Base-by-base conservation (phyloP, 176 grass and related monocot genomes). In the Musa itinerans region DNA sequence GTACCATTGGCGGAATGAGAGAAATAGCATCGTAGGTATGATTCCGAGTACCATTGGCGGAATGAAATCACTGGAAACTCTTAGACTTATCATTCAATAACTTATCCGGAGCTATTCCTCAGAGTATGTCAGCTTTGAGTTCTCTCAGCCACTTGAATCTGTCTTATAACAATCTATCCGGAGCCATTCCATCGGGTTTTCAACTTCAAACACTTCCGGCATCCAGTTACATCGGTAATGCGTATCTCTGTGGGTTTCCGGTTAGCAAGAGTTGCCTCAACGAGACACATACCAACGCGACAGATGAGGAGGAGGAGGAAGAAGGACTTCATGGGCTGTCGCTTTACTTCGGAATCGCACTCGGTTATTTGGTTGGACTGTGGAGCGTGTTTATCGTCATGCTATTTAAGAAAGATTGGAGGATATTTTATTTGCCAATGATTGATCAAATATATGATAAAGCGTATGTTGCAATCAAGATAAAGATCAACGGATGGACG, bases 181-280 rank as follows among this genome's bases (percentile, higher is more conserved):
- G 50, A 25, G 8, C 1, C 11, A 72, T 74, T 54, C 71, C 71
- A 53, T 19, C 52, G 8, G 71, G 71, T 7, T 25, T 13, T 17
- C 72, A 74, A 74, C 6, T 74, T 27, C 72, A 57, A 29, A 66
- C 69, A 34, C 62, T 67, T 12, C 50, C 66, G 43, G 54, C 75
- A 11, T 79, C 76, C 11, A 84, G 73, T 3, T 79, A 84, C 27
- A 15, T 16, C 1, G 69, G 61, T 22, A 79, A 79, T 54, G 19
- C 52, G 15, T 64, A 65, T 52, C 81, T 83, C 5, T 78, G 81
- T 66, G 75, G 81, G 0, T 12, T 53, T 55, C 48, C 52, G 4
- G 43, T 54, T 73, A 20, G 26, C 15, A 83, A 73, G 21, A 77
- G 10, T 10, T 78, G 81, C 15, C 63, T n/a, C 19, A 15, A 19